Percentiles rank a stretch among this genome's conserved stretches.
Evolutionary conservation across 1,139 yeast species (phyloP).

Genomic region (Scheffersomyces stambukii): DNA sequence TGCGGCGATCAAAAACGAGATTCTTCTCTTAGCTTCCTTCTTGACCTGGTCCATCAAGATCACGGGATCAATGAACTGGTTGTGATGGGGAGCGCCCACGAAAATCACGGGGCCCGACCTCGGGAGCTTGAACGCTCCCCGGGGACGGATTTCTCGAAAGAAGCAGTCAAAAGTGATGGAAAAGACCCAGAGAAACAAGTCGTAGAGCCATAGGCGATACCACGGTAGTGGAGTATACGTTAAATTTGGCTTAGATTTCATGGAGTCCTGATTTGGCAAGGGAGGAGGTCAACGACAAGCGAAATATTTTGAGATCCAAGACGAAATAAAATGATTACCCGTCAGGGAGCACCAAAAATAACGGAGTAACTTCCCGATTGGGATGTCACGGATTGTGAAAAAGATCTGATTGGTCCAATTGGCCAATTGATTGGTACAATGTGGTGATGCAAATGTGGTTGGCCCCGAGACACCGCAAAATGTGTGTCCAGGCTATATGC

Average conservation of each 20-base stretch:
- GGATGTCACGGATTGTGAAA: too few species aligned
- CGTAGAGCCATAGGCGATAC: conserved; percentile 41
- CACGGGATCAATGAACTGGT: conserved; percentile 92
- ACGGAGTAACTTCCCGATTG: too few species aligned
- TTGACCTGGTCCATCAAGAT: conserved; percentile 79
- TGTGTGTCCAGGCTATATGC: too few species aligned
- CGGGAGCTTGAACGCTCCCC: conserved; percentile 90
- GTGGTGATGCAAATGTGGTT: too few species aligned
- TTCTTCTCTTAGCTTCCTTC: conserved; percentile 64
- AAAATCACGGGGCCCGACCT: conserved; percentile 81
- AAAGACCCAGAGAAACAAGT: conserved; percentile 46
- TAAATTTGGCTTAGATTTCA: conserved; percentile 3
- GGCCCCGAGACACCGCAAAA: too few species aligned
- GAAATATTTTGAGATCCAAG: too few species aligned
- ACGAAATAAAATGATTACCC: too few species aligned
- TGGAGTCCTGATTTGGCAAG: too few species aligned
- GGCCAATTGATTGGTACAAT: too few species aligned
- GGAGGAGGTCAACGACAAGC: too few species aligned
- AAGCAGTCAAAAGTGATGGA: conserved; percentile 50
- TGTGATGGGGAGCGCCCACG: conserved; percentile 97
- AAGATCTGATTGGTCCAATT: too few species aligned
- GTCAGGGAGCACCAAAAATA: too few species aligned
- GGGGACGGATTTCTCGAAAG: conserved; percentile 83
- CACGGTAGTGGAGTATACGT: conserved; percentile 16
- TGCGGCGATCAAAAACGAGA: conserved; percentile 80